Evolutionary conservation across 371 early-diverging fungal species (phyloP), one percentile per base, ranked within the genome.

Genomic region (Sporodiniella umbellata): DNA sequence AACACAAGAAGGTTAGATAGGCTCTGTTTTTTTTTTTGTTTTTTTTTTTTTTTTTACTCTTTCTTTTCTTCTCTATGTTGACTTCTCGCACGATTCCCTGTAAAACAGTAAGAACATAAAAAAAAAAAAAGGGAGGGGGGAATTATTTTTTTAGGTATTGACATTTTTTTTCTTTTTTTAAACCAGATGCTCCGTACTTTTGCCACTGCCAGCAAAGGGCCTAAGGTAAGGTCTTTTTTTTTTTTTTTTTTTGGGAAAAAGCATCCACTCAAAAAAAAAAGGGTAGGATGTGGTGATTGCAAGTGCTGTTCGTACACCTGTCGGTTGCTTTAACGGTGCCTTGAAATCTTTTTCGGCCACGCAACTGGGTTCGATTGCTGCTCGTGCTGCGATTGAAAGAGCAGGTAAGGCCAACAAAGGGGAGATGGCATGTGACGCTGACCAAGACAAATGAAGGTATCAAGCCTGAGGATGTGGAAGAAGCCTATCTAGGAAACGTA

Each of bases 401-500:
- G 48, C 48, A 22, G 50, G 49, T 38, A 25, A 19, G 15, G 14
- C 0, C 26, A 31, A 1, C 30, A 4, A 39, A 17, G 25, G 4
- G 18, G 7, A 50, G 1, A 55, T 24, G 17, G 7, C 4, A 14
- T 39, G 8, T 38, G n/a, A n/a, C n/a, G n/a, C n/a, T n/a, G n/a
- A n/a, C n/a, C n/a, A n/a, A n/a, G n/a, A 11, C 25, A 23, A 33
- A 21, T 12, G 2, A 26, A 71, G 83, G 79, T 23, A 57, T 93
- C 53, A 70, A 80, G 49, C 81, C 91, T 11, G 64, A 75, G 6
- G 75, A 87, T 30, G 78, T 94, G 26, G 85, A 96, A 56, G 97
- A 96, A 67, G 88, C 92, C 7, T 87, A 84, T 68, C 84, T 95
- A 75, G 96, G 96, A 51, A 90, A 94, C 60, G 94, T 95, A 2